Conservation (phyloP, 1,284 basidiomycete species). For the Ustilago hordei region DNA sequence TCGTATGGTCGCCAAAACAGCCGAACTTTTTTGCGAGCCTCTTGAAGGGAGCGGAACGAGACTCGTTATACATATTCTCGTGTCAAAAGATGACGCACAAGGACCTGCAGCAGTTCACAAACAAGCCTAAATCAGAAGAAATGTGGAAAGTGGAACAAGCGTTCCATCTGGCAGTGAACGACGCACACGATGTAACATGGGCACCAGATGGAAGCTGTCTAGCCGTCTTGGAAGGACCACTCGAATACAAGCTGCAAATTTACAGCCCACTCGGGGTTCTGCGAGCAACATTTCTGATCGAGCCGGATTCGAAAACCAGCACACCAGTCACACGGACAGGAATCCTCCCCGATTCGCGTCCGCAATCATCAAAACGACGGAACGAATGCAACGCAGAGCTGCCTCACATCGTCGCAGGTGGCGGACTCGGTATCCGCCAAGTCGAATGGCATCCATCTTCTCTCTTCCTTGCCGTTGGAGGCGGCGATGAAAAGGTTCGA, state of each 20-base stretch:
- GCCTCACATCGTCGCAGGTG: slow-evolving; percentile 36
- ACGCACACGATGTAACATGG: slow-evolving; percentile 79
- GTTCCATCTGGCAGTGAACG: slow-evolving; percentile 82
- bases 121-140: slow-evolving; percentile 32
- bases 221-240: slow-evolving; percentile 81
- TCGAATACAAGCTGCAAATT: slow-evolving; percentile 83
- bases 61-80: slow-evolving; percentile 35
- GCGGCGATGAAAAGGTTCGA: slow-evolving; percentile 67
- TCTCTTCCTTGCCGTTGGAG: slow-evolving; percentile 67
- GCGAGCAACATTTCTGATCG: slow-evolving; percentile 76
- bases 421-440: slow-evolving; percentile 65
- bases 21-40: slow-evolving; percentile 44
- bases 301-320: slow-evolving; percentile 35
- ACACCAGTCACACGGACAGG: slow-evolving; percentile 32
- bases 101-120: slow-evolving; percentile 27
- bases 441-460: slow-evolving; percentile 67
- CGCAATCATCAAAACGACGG: slow-evolving; percentile 16
- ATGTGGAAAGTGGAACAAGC: slow-evolving; percentile 73
- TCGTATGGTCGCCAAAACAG: slow-evolving; percentile 35
- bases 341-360: slow-evolving; percentile 19
- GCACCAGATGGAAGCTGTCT: slow-evolving; percentile 84
- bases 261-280: slow-evolving; percentile 79
- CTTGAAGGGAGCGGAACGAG: slow-evolving; percentile 42
- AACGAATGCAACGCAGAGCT: slow-evolving; percentile 19
- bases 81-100: slow-evolving; percentile 22